Percentiles rank a stretch among this genome's conserved stretches.
phyloP scores from a whole-genome alignment of 2,329 filamentous ascomycete genomes.

The Xylaria hypoxylon region DNA sequence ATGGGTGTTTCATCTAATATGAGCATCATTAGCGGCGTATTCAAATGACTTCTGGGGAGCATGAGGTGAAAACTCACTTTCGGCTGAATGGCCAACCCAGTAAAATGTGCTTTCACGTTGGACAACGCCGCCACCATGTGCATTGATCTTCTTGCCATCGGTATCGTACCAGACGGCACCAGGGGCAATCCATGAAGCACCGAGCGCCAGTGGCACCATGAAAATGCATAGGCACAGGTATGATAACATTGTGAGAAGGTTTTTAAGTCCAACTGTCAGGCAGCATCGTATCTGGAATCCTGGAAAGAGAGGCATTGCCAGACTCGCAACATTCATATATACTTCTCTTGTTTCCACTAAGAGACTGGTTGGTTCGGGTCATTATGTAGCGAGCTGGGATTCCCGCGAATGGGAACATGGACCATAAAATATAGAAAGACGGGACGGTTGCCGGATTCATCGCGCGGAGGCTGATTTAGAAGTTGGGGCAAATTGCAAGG shows the following conservation, averaged over 20 bases:
- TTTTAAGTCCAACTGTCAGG: not conserved
- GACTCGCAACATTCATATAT: not conserved
- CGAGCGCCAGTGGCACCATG: slow-evolving; percentile 35
- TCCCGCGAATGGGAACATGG: not conserved
- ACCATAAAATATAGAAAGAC: not conserved
- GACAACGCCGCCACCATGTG: slow-evolving; percentile 55
- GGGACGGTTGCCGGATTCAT: not conserved
- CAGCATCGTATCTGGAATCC: not conserved
- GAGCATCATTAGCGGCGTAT: slow-evolving; percentile 8
- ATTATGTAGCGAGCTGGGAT: not conserved
- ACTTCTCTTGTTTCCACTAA: not conserved
- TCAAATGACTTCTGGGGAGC: not conserved
- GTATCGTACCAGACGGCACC: slow-evolving; percentile 56
- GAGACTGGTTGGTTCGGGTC: not conserved
- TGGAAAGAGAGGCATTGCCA: not conserved
- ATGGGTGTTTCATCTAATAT: slow-evolving; percentile 53
- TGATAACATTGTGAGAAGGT: not conserved
- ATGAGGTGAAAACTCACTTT: not conserved
- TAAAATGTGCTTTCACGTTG: slow-evolving; percentile 55
- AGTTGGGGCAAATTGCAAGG: too few relatives aligned
- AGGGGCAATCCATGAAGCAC: slow-evolving; percentile 55
- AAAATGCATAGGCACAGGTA: slow-evolving; percentile 28
- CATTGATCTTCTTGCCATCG: slow-evolving; percentile 55
- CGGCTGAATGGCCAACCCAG: slow-evolving; percentile 54
- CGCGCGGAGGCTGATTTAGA: not conserved